phyloP scores from a whole-genome alignment of 164 flowering plant species.

The Piper longum region DNA sequence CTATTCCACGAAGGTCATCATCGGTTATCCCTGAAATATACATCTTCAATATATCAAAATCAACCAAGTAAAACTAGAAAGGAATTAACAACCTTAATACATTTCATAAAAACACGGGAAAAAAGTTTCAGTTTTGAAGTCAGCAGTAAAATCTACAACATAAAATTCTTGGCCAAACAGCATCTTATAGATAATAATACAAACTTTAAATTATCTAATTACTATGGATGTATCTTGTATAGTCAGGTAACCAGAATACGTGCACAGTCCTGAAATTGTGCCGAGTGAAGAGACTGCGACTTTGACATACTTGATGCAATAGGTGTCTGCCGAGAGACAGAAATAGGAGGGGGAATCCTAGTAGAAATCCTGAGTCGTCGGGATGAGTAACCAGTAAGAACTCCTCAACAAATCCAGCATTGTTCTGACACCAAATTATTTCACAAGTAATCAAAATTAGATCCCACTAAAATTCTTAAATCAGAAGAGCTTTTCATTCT shows the following conservation, averaged over 20 bases:
- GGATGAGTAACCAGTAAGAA: conserved; percentile 74
- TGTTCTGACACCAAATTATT: conserved; percentile 31
- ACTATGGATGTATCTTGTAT: too few relatives aligned
- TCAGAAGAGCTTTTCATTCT: neutral
- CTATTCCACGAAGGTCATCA: conserved; percentile 95
- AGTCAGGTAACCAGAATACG: neutral
- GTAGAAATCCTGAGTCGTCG: conserved; percentile 78
- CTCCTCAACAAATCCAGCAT: conserved; percentile 50
- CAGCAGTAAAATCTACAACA: too few relatives aligned
- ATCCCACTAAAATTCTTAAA: neutral
- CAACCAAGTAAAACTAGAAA: conserved; percentile 2
- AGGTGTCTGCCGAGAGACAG: conserved; percentile 35
- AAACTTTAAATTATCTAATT: too few relatives aligned
- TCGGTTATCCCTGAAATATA: conserved; percentile 60
- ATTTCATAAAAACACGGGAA: neutral
- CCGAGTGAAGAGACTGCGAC: conserved; percentile 54
- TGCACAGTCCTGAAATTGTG: conserved; percentile 41
- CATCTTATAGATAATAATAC: neutral
- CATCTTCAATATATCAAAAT: neutral
- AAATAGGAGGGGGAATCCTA: conserved; percentile 68
- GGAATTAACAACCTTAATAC: neutral
- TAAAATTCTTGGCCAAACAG: neutral
- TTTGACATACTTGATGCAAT: conserved; percentile 26
- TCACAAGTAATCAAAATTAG: neutral
- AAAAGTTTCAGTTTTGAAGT: too few relatives aligned